These are phyloP conservation scores for Pyricularia grisea DNA, from an alignment of 2,329 filamentous ascomycete genomes.

Conservation along the genomic window DNA sequence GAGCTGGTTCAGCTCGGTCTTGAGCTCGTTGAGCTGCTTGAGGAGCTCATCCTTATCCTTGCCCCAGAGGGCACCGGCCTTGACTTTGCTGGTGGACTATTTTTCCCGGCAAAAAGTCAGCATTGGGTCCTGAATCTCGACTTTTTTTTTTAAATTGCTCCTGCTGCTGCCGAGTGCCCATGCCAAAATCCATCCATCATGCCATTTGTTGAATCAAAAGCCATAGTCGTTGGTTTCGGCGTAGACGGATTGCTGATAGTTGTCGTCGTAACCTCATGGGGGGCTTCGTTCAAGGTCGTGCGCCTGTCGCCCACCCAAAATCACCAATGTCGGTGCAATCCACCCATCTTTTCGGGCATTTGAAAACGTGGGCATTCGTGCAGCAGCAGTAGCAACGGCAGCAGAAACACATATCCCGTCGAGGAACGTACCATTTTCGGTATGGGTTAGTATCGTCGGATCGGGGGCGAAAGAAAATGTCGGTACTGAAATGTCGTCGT, in stretches of 20 bases:
- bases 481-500: constrained; percentile 2
- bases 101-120: constrained; percentile 3
- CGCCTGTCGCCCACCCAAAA: background rate
- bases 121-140: background rate
- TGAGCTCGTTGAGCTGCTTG: constrained; percentile 91
- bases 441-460: constrained; percentile 5
- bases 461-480: constrained; percentile 1
- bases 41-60: constrained; percentile 99
- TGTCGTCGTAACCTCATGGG: background rate
- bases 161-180: background rate
- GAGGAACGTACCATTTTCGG: constrained; percentile 5
- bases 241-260: background rate
- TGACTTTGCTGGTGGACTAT: constrained; percentile 66
- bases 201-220: background rate
- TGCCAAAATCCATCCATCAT: background rate
- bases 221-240: background rate
- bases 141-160: background rate
- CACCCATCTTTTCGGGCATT: background rate
- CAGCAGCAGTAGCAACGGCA: background rate
- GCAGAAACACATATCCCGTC: background rate
- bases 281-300: background rate
- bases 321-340: background rate
- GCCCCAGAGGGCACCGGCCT: constrained; percentile 93
- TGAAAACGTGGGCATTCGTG: background rate
- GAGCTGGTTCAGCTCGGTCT: constrained; percentile 92